Evolutionary conservation across 345 rosid genomes (phyloP).

Genomic region (Clarkia xantiana): DNA sequence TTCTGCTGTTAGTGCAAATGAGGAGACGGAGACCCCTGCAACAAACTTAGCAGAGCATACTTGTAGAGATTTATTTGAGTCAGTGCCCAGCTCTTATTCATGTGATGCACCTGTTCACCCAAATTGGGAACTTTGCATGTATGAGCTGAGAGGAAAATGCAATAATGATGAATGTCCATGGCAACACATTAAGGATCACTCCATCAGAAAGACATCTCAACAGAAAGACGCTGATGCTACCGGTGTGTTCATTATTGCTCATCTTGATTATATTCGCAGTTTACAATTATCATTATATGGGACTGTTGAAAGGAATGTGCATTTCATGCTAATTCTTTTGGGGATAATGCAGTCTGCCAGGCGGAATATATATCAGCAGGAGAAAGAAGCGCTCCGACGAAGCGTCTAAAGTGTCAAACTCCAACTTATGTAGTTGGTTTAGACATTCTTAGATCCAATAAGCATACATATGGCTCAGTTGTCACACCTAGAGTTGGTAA

Average conservation of each 20-base stretch:
- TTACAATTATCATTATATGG: conserved; percentile 5
- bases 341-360: conserved; percentile 36
- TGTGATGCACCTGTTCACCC: conserved; percentile 49
- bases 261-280: neutral
- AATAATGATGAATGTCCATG: conserved; percentile 83
- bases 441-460: conserved; percentile 51
- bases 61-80: conserved; percentile 12
- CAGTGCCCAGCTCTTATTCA: conserved; percentile 34
- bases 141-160: conserved; percentile 93
- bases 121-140: conserved; percentile 78
- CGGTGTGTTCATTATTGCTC: conserved; percentile 17
- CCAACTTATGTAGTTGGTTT: conserved; percentile 71
- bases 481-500: conserved; percentile 36
- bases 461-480: conserved; percentile 31
- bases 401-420: conserved; percentile 18
- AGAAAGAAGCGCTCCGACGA: conserved; percentile 15
- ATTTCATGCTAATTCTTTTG: conserved; percentile 6
- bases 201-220: conserved; percentile 19
- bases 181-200: conserved; percentile 67
- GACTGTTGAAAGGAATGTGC: too few relatives aligned
- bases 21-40: conserved; percentile 12
- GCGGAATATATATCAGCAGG: conserved; percentile 17
- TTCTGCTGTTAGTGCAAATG: conserved; percentile 19
- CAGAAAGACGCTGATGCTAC: conserved; percentile 22
- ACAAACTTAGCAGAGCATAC: conserved; percentile 16